Evolutionary conservation across 805 yeast genomes (phyloP).

Genomic region (Ascoidea tarda): DNA sequence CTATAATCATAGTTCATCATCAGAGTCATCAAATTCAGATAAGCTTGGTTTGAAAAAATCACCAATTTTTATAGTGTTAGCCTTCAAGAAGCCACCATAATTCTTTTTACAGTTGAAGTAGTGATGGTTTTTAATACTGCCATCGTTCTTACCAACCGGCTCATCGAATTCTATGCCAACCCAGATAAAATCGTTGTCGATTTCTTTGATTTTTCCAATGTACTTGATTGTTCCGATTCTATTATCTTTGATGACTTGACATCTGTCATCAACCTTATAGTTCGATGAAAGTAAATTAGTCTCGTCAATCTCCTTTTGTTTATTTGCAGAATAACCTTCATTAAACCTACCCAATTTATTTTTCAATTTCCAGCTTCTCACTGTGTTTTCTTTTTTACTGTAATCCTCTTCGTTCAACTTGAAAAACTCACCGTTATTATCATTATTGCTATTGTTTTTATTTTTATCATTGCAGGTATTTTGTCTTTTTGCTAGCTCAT

Average conservation of each 20-base stretch:
- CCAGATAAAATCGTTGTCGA: slow-evolving; percentile 47
- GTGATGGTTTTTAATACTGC: slow-evolving; percentile 44
- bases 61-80: slow-evolving; percentile 54
- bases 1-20: slow-evolving; percentile 26
- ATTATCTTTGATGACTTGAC: slow-evolving; percentile 29
- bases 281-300: slow-evolving; percentile 17
- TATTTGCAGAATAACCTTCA: slow-evolving; percentile 26
- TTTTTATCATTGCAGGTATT: slow-evolving; percentile 4
- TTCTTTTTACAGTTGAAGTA: slow-evolving; percentile 43
- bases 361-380: slow-evolving; percentile 61
- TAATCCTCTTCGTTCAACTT: slow-evolving; percentile 45
- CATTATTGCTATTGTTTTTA: slow-evolving; percentile 13
- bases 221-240: slow-evolving; percentile 61
- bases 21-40: slow-evolving; percentile 30
- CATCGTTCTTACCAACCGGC: slow-evolving; percentile 81
- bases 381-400: slow-evolving; percentile 43
- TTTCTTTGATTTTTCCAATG: slow-evolving; percentile 52
- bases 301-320: slow-evolving; percentile 12
- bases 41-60: slow-evolving; percentile 40
- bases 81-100: slow-evolving; percentile 72
- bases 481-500: slow-evolving; percentile 17
- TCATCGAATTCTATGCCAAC: slow-evolving; percentile 77
- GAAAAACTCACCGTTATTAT: slow-evolving; percentile 18
- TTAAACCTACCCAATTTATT: slow-evolving; percentile 63
- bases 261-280: slow-evolving; percentile 13